These are phyloP conservation scores for Kitagawia praeruptora DNA, from an alignment of 129 eudicot species.

Conservation along the genomic window DNA sequence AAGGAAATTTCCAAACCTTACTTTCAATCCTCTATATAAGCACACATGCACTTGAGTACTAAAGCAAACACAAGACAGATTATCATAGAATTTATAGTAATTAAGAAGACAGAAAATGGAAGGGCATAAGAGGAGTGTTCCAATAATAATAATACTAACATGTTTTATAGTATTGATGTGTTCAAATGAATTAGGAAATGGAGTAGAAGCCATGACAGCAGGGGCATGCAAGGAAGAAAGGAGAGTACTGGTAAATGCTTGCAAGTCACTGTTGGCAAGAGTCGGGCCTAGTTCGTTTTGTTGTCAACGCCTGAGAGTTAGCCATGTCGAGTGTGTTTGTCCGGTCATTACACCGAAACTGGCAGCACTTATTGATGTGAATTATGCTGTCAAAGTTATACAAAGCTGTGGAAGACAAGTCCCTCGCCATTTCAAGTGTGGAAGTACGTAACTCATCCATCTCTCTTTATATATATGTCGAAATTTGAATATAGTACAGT, in stretches of 20 bases:
- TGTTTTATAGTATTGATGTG: not conserved
- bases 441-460: slow-evolving; percentile 25
- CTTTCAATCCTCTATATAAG: not conserved
- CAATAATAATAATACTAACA: not conserved
- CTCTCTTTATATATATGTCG: not conserved
- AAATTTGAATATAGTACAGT: no score
- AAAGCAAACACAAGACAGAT: not conserved
- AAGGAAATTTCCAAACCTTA: not conserved
- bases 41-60: not conserved
- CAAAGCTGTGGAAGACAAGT: slow-evolving; percentile 45
- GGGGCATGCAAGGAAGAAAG: slow-evolving; percentile 33
- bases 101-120: not conserved
- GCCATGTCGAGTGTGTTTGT: slow-evolving; percentile 38
- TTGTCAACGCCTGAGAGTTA: slow-evolving; percentile 34
- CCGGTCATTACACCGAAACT: slow-evolving; percentile 35
- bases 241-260: slow-evolving; percentile 17
- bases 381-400: slow-evolving; percentile 19
- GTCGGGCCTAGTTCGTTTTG: slow-evolving; percentile 25
- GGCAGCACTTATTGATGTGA: slow-evolving; percentile 28
- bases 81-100: not conserved
- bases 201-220: not conserved
- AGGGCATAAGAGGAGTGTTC: not conserved
- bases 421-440: slow-evolving; percentile 50
- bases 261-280: slow-evolving; percentile 30
- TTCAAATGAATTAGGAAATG: not conserved